Evolutionary conservation across 257 asterid genomes (phyloP).

Genomic region (Leonotis leonurus): DNA sequence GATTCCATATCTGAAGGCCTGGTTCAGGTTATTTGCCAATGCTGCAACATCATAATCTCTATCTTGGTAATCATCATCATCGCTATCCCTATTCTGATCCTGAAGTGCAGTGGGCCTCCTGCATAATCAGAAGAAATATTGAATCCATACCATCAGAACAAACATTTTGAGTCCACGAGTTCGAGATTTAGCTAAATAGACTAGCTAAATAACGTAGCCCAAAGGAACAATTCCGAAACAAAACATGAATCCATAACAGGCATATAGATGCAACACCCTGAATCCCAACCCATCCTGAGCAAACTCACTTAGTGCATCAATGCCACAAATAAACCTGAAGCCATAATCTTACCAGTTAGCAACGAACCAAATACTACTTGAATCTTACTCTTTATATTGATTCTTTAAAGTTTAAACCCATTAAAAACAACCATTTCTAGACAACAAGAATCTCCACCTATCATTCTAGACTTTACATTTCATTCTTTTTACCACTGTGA

Average conservation of each 20-base stretch:
- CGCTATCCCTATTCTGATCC: slow-evolving; percentile 80
- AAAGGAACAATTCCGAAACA: slow-evolving; percentile 1
- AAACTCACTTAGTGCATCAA: neutral
- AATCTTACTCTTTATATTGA: neutral
- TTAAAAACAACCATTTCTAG: neutral
- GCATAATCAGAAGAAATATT: slow-evolving; percentile 22
- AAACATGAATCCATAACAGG: neutral
- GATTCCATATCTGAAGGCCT: slow-evolving; percentile 82
- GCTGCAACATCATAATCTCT: slow-evolving; percentile 96
- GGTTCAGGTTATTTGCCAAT: slow-evolving; percentile 85
- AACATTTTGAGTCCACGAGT: too few species aligned
- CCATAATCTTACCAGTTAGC: slow-evolving; percentile 2
- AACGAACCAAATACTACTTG: slow-evolving; percentile 1
- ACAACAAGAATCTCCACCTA: neutral
- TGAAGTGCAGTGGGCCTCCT: slow-evolving; percentile 91
- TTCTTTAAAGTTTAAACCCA: neutral
- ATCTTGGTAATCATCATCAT: slow-evolving; percentile 94
- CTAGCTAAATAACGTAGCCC: neutral
- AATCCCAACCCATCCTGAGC: neutral
- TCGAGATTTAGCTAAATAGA: slow-evolving; percentile 5
- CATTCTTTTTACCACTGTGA: slow-evolving; percentile 10
- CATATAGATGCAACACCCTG: neutral
- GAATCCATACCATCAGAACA: too few species aligned
- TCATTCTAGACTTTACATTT: neutral
- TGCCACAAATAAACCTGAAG: neutral